Conservation (phyloP, 257 asterid species). For the Capsicum pubescens region DNA sequence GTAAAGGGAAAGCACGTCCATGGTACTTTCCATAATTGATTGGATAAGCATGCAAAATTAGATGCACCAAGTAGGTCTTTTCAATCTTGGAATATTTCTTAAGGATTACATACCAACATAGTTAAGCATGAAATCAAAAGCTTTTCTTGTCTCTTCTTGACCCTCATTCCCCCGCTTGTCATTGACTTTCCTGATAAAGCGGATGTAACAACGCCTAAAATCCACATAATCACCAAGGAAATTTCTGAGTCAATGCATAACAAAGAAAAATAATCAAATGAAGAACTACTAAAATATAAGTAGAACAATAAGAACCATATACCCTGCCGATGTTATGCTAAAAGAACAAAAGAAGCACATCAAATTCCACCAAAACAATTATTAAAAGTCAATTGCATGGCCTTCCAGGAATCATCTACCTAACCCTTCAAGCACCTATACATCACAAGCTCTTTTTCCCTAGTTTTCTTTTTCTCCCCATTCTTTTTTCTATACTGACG, state of each 20-base stretch:
- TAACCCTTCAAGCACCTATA: neutral
- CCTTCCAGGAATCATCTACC: neutral
- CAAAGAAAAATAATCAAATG: constrained; percentile 19
- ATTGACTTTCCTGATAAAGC: constrained; percentile 82
- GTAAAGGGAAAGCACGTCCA: constrained; percentile 1
- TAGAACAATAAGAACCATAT: constrained; percentile 22
- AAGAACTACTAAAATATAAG: neutral
- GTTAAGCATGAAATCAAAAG: constrained; percentile 94
- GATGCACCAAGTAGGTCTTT: neutral
- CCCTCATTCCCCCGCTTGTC: constrained; percentile 90
- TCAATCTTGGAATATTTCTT: constrained; percentile 15
- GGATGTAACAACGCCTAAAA: constrained; percentile 95
- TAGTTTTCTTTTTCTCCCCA: neutral
- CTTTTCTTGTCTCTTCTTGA: constrained; percentile 92
- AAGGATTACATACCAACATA: constrained; percentile 68
- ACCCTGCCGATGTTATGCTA: neutral
- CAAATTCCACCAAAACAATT: neutral
- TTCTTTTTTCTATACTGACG: neutral
- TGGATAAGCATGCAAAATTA: constrained; percentile 10
- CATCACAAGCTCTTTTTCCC: neutral
- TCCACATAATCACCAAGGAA: constrained; percentile 26
- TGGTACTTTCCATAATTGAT: neutral
- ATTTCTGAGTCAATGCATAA: constrained; percentile 26
- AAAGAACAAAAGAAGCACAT: constrained; percentile 18
- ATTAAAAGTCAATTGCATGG: neutral